These are phyloP conservation scores for Fraxinus quadrangulata DNA, from an alignment of 257 asterid species.

Conservation along the genomic window DNA sequence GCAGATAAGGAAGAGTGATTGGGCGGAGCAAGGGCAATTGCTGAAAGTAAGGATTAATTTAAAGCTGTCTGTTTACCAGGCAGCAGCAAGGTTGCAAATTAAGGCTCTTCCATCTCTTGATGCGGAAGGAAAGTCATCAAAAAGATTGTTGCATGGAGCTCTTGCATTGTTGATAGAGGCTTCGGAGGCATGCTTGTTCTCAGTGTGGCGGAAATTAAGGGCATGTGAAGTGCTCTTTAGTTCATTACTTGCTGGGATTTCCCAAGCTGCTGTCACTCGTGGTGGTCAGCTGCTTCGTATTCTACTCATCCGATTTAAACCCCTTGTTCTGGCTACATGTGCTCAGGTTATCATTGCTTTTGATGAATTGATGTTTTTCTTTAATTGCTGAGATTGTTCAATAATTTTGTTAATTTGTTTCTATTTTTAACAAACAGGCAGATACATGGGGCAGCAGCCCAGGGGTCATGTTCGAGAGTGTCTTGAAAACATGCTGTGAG, in stretches of 20 bases:
- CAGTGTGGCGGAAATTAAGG: constrained; percentile 88
- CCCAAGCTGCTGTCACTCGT: constrained; percentile 79
- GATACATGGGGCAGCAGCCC: constrained; percentile 77
- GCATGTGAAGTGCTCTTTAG: constrained; percentile 91
- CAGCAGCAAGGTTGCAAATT: constrained; percentile 78
- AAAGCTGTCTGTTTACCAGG: constrained; percentile 83
- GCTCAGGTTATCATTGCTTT: constrained; percentile 61
- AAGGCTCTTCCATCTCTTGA: constrained; percentile 73
- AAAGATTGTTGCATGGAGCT: constrained; percentile 86
- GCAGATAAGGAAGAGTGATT: constrained; percentile 88
- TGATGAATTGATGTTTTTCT: constrained; percentile 21
- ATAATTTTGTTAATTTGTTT: constrained; percentile 22
- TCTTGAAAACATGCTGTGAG: constrained; percentile 86
- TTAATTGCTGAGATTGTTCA: constrained; percentile 28
- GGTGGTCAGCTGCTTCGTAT: constrained; percentile 93
- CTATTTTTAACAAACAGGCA: constrained; percentile 50
- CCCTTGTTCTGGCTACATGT: constrained; percentile 85
- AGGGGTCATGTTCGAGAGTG: constrained; percentile 84
- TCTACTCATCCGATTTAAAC: constrained; percentile 85
- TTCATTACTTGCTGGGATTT: constrained; percentile 86
- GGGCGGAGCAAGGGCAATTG: constrained; percentile 91
- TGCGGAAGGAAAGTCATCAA: constrained; percentile 85
- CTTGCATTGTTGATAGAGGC: constrained; percentile 81
- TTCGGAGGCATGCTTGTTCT: constrained; percentile 82
- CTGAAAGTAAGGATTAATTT: constrained; percentile 78